Base-by-base conservation (phyloP, 768 basidiomycete genomes). In the Crucibulum laeve region DNA sequence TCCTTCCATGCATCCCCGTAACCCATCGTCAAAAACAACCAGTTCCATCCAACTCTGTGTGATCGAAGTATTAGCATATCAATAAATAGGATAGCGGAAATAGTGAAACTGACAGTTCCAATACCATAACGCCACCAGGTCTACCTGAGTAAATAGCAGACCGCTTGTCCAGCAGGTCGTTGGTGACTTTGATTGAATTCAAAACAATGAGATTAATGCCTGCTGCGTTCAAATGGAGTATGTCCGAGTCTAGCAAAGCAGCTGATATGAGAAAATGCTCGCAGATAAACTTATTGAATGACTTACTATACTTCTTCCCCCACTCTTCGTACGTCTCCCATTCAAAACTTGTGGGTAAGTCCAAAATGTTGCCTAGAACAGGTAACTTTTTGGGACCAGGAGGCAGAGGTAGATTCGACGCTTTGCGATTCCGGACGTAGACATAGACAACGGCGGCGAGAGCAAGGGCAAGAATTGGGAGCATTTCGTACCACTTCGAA, bases 241-340 rank as follows among this genome's bases (percentile, higher is more conserved):
- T 6, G 25, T 40, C 39, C 14, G 39, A 40, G 39, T 40, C 39
- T 40, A 32, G 15, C 3, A 32, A 15, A 32, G 18, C 6, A 10
- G 11, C 2, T 8, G 23, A 4, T 8, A 19, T 32, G 13, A 32
- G 30, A 32, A 11, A 4, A 13, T 4, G 30, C 3, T 11, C 11
- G 15, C 4, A 5, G 30, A 32, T 32, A 13, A n/a, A n/a, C n/a
- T n/a, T n/a, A n/a, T 11, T 32, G 15, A 4, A 13, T 13, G 30
- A 42, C 55, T 11, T 44, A 60, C 73, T 64, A 23, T 69, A 66
- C 43, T 53, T 48, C 42, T 59, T 57, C 25, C 56, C 54, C 71
- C 73, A 74, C 28, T 62, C 51, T 8, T 64, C 51, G 43, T 70
- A 74, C 4, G 54, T 55, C 44, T 57, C 48, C 67, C 69, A 71